phyloP scores from a whole-genome alignment of 768 basidiomycete genomes.

The Tubosaeta brunneosetosa region DNA sequence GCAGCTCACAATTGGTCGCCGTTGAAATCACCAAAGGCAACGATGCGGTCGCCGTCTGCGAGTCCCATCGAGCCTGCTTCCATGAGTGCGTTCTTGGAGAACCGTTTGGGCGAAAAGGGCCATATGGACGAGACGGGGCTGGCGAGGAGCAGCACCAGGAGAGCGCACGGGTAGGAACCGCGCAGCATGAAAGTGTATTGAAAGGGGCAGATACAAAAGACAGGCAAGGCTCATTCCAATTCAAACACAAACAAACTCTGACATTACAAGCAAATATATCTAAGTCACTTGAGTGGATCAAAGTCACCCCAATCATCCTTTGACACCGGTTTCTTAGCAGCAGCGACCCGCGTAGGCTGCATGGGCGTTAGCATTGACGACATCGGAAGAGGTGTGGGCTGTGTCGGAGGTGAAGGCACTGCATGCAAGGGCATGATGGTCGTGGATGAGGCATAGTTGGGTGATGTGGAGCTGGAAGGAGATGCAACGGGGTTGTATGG shows the following conservation, averaged over 20 bases:
- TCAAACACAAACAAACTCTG: slow-evolving; percentile 26
- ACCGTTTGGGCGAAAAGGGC: slow-evolving; percentile 88
- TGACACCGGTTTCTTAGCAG: slow-evolving; percentile 43
- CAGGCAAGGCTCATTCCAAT: neutral
- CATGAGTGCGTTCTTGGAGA: slow-evolving; percentile 75
- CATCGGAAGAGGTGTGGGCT: slow-evolving; percentile 35
- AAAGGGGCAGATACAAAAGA: no score
- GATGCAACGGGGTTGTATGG: slow-evolving; percentile 14
- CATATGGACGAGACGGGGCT: slow-evolving; percentile 43
- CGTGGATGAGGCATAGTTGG: slow-evolving; percentile 15
- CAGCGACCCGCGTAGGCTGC: slow-evolving; percentile 42
- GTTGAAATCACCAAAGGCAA: slow-evolving; percentile 94
- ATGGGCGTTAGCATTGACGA: slow-evolving; percentile 55
- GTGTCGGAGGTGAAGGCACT: slow-evolving; percentile 28
- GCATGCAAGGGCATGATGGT: slow-evolving; percentile 20
- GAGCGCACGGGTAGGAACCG: neutral
- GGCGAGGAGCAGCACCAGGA: slow-evolving; percentile 18
- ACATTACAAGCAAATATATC: neutral
- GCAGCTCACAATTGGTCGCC: slow-evolving; percentile 86
- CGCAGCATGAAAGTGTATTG: slow-evolving; percentile 11
- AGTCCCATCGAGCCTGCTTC: slow-evolving; percentile 79
- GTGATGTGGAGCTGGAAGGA: slow-evolving; percentile 11
- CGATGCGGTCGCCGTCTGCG: slow-evolving; percentile 61
- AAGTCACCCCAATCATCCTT: slow-evolving; percentile 80
- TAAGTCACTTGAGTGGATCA: slow-evolving; percentile 49